Base-by-base conservation (phyloP, 1,284 basidiomycete genomes). In the Chondrostereum purpureum region DNA sequence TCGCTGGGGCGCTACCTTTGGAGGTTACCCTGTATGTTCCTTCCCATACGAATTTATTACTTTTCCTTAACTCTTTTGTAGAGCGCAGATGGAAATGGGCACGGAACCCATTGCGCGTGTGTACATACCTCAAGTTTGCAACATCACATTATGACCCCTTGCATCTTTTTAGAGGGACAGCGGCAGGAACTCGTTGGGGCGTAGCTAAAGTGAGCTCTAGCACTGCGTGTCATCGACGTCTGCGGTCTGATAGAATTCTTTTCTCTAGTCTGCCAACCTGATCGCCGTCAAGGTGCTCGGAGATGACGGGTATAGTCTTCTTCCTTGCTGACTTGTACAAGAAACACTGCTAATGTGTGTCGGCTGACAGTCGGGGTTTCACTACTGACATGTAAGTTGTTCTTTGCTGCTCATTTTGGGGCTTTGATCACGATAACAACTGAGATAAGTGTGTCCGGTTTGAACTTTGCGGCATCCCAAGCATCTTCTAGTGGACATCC, bases 271-370 rank as follows among this genome's bases (percentile, higher is more conserved):
- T 55, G 94, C 93, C 40, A 79, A 88, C 50, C 76, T 99, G 52
- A 81, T 92, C 54, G 96, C 96, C 41, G 95, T 99, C 70, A 99
- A 99, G 78, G 96, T 99, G 16, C 80, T 99, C 44, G 91, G 92
- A 20, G 81, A 86, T 43, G 88, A 92, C 58, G 96, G 96, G 52
- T 53, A 44, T n/a, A 46, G 40, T 18, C 18, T 21, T 36, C 16
- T 1, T 3, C 40, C 33, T 4, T n/a, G n/a, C n/a, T n/a, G n/a
- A 17, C 5, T 16, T 11, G 11, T 17, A 22, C 16, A 19, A 12
- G 4, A 23, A 17, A 4, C 16, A n/a, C 18, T 13, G 13, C 27
- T 42, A 4, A 27, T 22, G 3, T 33, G 17, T 13, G 12, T 16
- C n/a, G 34, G 34, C 42, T 1, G 4, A 21, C 54, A 53, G 22